A percentile compares a stretch with the other conserved stretches of the same genome.
phyloP scores from a whole-genome alignment of 371 early-diverging fungal species.

The Rhizomucor miehei region DNA sequence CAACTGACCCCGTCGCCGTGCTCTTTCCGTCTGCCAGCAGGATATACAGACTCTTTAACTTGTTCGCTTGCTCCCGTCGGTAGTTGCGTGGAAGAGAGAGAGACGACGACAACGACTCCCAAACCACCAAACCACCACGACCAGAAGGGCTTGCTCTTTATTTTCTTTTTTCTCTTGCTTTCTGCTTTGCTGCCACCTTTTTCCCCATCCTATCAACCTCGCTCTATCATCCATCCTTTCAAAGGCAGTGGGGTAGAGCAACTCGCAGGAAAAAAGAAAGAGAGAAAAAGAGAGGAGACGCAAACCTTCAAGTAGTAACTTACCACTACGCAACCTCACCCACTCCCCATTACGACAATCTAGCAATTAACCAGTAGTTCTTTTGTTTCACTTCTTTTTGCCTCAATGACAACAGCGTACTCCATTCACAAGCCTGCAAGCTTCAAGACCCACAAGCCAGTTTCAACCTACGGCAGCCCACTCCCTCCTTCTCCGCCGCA shows the following conservation, averaged over 20 bases:
- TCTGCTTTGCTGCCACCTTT: conserved; percentile 4
- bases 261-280: not conserved
- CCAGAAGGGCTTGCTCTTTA: not conserved
- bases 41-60: too few relatives aligned
- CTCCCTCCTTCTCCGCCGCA: conserved; percentile 22
- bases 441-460: conserved; percentile 11
- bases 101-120: too few relatives aligned
- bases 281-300: not conserved
- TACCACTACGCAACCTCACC: not conserved
- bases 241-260: not conserved
- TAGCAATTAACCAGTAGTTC: not conserved
- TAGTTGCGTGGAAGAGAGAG: too few relatives aligned
- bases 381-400: not conserved
- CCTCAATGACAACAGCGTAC: conserved; percentile 17
- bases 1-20: too few relatives aligned
- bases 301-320: not conserved
- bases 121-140: too few relatives aligned
- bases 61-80: too few relatives aligned
- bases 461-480: conserved; percentile 8
- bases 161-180: not conserved
- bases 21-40: too few relatives aligned
- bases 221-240: too few relatives aligned
- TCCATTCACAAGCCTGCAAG: conserved; percentile 13
- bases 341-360: not conserved
- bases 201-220: not conserved